Conservation (phyloP, 2,329 filamentous ascomycete genomes). For the Sporothrix variecibatus region DNA sequence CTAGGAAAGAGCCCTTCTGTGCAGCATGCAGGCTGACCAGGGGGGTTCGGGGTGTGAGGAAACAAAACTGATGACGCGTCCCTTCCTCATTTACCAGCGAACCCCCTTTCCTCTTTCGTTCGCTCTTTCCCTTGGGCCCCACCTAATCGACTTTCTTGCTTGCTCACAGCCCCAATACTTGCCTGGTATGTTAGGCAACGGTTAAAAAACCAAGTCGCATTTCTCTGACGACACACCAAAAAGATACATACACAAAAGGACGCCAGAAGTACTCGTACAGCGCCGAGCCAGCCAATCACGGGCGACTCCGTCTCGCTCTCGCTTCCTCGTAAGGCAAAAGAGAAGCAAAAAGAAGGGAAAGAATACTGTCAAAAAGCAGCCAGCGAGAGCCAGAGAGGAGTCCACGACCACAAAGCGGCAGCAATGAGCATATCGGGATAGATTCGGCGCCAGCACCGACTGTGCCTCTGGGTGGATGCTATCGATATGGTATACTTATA, state of each 20-base stretch:
- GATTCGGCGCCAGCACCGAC: constrained; percentile 7
- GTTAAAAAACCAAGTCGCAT: constrained; percentile 13
- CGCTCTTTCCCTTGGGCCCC: constrained; percentile 13
- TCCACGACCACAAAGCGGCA: background rate
- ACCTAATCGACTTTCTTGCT: constrained; percentile 1
- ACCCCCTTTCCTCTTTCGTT: constrained; percentile 10
- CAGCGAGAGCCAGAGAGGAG: background rate
- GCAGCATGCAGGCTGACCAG: constrained; percentile 20
- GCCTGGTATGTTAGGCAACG: constrained; percentile 19
- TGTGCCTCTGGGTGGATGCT: background rate
- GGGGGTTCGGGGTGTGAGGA: constrained; percentile 16
- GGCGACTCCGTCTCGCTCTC: background rate
- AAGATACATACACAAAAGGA: constrained; percentile 6
- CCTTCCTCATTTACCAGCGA: background rate
- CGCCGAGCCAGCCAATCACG: constrained; percentile 3
- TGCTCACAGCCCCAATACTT: constrained; percentile 25
- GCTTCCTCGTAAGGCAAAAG: background rate
- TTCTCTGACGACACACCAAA: background rate
- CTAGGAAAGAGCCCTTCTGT: constrained; percentile 10
- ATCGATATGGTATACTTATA: background rate
- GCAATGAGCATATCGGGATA: background rate
- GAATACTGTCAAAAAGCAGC: background rate
- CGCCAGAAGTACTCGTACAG: background rate
- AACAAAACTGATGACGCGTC: constrained; percentile 26
- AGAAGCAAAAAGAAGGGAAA: constrained; percentile 10